phyloP scores from a whole-genome alignment of 768 basidiomycete genomes.

The Myochromella boudieri region DNA sequence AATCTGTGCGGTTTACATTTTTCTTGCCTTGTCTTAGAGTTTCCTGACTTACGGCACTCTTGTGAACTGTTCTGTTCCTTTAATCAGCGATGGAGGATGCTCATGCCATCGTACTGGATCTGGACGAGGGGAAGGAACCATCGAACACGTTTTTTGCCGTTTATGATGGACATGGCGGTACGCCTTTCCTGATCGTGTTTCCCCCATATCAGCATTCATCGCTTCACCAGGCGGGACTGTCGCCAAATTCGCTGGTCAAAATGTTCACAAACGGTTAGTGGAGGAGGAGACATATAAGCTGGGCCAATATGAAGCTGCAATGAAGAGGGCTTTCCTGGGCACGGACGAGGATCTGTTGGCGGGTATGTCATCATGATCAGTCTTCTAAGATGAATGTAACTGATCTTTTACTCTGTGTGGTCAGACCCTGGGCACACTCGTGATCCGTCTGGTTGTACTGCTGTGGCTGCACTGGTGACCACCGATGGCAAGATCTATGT shows the following conservation, averaged over 20 bases:
- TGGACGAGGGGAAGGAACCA: constrained; percentile 51
- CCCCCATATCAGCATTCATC: constrained; percentile 12
- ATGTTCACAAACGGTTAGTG: constrained; percentile 77
- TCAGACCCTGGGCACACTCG: constrained; percentile 82
- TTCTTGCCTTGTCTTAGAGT: constrained; percentile 1
- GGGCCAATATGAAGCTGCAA: constrained; percentile 68
- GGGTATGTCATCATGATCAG: constrained; percentile 44
- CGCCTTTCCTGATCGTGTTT: constrained; percentile 20
- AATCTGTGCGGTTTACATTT: constrained; percentile 69
- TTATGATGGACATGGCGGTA: constrained; percentile 98
- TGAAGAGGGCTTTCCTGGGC: constrained; percentile 89
- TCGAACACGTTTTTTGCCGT: constrained; percentile 90
- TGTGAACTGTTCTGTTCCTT: constrained; percentile 2
- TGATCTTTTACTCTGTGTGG: constrained; percentile 8
- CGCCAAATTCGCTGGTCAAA: constrained; percentile 83
- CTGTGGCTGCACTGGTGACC: constrained; percentile 85
- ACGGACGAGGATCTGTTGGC: constrained; percentile 93
- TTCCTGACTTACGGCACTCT: neutral
- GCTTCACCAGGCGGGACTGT: constrained; percentile 65
- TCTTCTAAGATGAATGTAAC: constrained; percentile 11
- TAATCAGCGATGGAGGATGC: constrained; percentile 94
- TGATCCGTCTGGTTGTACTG: constrained; percentile 96
- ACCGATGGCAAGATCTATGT: constrained; percentile 76
- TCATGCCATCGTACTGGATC: constrained; percentile 71
- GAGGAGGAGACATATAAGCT: constrained; percentile 71